Evolutionary conservation across 108 stramenopile genomes (phyloP), one percentile per base, ranked within the genome.

Genomic region (Parietichytrium sp.): DNA sequence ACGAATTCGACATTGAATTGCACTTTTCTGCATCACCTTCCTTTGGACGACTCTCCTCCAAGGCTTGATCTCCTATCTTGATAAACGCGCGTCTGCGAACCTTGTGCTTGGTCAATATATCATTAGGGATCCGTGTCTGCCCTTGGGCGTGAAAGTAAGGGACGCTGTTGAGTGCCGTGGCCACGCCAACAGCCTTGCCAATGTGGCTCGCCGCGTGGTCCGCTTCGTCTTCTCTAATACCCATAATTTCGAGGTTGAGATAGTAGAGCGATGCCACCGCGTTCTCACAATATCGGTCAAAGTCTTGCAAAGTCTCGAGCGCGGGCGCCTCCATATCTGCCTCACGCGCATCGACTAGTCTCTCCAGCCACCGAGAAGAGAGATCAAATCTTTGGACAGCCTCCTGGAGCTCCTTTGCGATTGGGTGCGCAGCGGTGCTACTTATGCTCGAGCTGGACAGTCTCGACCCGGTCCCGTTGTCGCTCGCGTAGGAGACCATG

Each of bases 191-290:
- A 23, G 55, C 55, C 18, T 72, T 72, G 30, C 55, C 55, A 0
- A 38, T 38, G 38, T 72, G 55, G 29, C 55, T 72, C 6, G 55
- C 55, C 15, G 55, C 55, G 29, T 72, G 55, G 29, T 72, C 55
- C 8, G 55, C 38, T 4, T 18, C 25, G 20, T 30, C 29, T n/a
- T 72, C 55, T 8, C 55, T 30, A 42, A 72, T 38, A 23, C 38
- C 38, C 13, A 72, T 12, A 30, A 72, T 72, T 38, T 72, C 55
- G 13, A 72, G 38, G 18, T 30, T 31, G 29, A 72, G 55, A 38
- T 72, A 72, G 42, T 42, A 4, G 36, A 72, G 33, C 36, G 36
- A 42, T 38, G 55, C 33, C 36, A 38, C 55, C 8, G 55, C 42
- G 13, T 18, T 42, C 18, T 72, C 55, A 4, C 36, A 30, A 38